Evolutionary conservation across 2,329 filamentous ascomycete genomes (phyloP).

Genomic region (Epichloe baconii): DNA sequence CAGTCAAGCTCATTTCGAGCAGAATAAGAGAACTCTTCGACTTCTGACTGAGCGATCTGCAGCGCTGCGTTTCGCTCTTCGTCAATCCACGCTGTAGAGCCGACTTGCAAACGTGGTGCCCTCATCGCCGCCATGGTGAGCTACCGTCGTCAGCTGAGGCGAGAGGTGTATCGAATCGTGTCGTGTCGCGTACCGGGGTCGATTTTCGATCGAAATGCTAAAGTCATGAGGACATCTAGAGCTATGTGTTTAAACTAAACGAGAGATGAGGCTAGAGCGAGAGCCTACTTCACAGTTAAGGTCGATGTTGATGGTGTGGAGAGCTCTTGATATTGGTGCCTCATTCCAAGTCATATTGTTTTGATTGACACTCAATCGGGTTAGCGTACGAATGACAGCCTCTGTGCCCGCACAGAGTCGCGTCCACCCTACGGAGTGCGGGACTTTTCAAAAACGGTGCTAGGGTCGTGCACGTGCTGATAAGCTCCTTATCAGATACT

Average conservation of each 20-base stretch:
- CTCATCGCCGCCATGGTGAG: conserved; percentile 31
- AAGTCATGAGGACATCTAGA: conserved; percentile 5
- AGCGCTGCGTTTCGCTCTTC: conserved; percentile 70
- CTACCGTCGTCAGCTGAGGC: conserved; percentile 7
- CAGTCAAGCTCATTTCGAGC: conserved; percentile 92
- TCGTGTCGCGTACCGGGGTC: not conserved
- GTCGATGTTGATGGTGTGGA: conserved; percentile 9
- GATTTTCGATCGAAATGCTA: not conserved
- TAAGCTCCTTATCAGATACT: conserved; percentile 25
- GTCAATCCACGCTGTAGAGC: conserved; percentile 72
- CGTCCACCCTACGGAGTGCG: conserved; percentile 5
- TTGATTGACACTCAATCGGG: conserved; percentile 24
- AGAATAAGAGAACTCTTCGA: conserved; percentile 86
- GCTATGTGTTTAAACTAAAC: not conserved
- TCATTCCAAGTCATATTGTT: conserved; percentile 23
- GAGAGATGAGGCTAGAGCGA: not conserved
- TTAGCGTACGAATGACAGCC: conserved; percentile 15
- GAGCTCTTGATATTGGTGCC: conserved; percentile 6
- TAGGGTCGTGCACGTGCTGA: conserved; percentile 21
- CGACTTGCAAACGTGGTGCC: conserved; percentile 54
- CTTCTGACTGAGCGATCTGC: conserved; percentile 65
- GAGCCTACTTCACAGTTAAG: not conserved
- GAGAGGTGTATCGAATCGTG: not conserved
- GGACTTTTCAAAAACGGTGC: not conserved
- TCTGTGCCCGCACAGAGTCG: conserved; percentile 6